Base-by-base conservation (phyloP, 305 asterid species). In the Nicotiana rustica region DNA sequence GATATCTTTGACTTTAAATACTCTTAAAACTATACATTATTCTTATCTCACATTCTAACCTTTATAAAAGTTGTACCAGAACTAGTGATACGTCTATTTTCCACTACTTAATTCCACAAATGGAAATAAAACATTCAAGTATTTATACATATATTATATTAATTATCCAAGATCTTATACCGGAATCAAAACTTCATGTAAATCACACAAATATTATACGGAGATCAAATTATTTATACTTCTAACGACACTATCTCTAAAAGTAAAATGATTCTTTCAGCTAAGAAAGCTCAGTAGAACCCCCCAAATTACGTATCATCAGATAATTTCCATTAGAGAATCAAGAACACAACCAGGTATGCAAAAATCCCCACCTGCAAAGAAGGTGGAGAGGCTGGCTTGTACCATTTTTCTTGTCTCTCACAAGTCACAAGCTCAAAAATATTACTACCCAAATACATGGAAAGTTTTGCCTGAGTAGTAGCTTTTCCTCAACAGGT, bases 321-420 rank as follows among this genome's bases (percentile, higher is more conserved):
- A 29, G 57, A 76, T 55, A 29, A 2, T 55, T 55, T 76, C 67
- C 57, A 75, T 52, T 55, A 76, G 31, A 76, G 67, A 76, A 55
- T 76, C 31, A 17, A 31, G n/a, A 76, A 55, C 80, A 76, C n/a
- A 9, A 18, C 80, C 80, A 76, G 80, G 80, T 55, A 76, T 55
- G 31, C 49, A 76, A 55, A 49, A 76, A 76, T 55, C 80, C 31
- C 80, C 66, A 76, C 49, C 49, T 17, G n/a, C 17, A 29, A 55
- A 76, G n/a, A 14, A 33, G 80, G 59, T 52, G 80, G 67, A 8
- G 52, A 44, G 67, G 67, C 52, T 76, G 80, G 52, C 49, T 31
- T 55, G 80, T 76, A 49, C 47, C 17, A 9, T 29, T 76, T 31
- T 55, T 64, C 49, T 76, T 31, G 33, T 55, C 66, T 52, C 36